A percentile compares a stretch with the other conserved stretches of the same genome.
These are phyloP conservation scores for Gonapodya sp. DNA, from an alignment of 192 early-diverging fungal species.

Conservation along the genomic window DNA sequence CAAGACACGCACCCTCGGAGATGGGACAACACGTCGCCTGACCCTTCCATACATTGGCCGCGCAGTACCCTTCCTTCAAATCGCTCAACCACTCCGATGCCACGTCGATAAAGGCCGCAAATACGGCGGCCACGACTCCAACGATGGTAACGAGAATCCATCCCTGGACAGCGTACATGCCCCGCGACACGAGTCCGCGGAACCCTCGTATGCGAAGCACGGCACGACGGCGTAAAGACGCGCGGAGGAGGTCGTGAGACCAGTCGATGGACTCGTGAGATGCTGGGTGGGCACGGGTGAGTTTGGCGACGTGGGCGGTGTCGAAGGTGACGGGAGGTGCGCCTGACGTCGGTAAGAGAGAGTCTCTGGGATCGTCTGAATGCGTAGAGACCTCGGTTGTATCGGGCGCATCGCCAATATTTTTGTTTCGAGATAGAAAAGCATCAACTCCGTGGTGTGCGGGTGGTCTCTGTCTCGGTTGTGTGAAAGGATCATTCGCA, in stretches of 20 bases:
- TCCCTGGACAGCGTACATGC: conserved; percentile 63
- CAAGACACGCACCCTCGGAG: no score
- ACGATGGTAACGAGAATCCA: conserved; percentile 78
- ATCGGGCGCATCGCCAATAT: background rate
- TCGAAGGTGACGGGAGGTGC: background rate
- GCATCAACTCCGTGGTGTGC: background rate
- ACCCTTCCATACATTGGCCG: conserved; percentile 76
- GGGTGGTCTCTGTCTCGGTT: background rate
- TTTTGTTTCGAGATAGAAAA: no score
- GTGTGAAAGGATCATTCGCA: background rate
- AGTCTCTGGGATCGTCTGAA: no score
- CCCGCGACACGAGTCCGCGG: conserved; percentile 40
- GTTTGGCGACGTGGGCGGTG: background rate
- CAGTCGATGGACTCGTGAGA: background rate
- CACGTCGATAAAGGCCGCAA: conserved; percentile 70
- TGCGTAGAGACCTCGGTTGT: no score
- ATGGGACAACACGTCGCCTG: conserved; percentile 77
- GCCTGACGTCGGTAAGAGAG: no score
- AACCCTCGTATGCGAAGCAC: conserved; percentile 16
- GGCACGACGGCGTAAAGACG: background rate
- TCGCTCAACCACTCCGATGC: conserved; percentile 85
- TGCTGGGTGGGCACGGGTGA: background rate
- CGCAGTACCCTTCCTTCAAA: conserved; percentile 75
- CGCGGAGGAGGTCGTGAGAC: background rate
- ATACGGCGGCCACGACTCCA: conserved; percentile 32